A percentile compares a stretch with the other conserved stretches of the same genome.
phyloP scores from a whole-genome alignment of 164 flowering plant genomes.

The Stephania yunnanensis region DNA sequence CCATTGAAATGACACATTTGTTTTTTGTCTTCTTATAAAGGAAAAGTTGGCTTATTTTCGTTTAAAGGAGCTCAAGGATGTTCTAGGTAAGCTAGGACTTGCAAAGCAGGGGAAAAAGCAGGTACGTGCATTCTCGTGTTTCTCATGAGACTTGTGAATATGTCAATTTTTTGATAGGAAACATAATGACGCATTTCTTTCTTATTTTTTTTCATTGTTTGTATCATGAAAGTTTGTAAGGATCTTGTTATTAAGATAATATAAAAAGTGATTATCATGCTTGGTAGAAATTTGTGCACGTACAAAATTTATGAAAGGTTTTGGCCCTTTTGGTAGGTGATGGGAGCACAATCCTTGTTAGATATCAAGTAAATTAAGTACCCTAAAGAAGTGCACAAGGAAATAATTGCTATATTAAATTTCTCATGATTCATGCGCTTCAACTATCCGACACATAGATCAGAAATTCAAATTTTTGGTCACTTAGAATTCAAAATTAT shows the following conservation, averaged over 20 bases:
- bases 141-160: not conserved
- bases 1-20: slow-evolving; percentile 14
- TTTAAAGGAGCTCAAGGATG: slow-evolving; percentile 44
- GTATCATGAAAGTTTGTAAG: not conserved
- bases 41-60: slow-evolving; percentile 34
- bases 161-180: not conserved
- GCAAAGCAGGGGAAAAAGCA: slow-evolving; percentile 93
- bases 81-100: slow-evolving; percentile 54
- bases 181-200: not conserved
- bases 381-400: too few relatives aligned
- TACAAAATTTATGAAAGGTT: not conserved
- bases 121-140: slow-evolving; percentile 30
- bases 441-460: too few relatives aligned
- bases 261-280: not conserved
- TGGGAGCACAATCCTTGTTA: not conserved
- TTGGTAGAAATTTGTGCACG: not conserved
- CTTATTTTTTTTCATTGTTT: not conserved
- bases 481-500: too few relatives aligned
- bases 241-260: not conserved
- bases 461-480: too few relatives aligned
- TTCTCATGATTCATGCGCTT: too few relatives aligned
- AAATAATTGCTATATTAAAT: too few relatives aligned
- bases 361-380: not conserved
- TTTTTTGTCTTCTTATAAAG: slow-evolving; percentile 10
- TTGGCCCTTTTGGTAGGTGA: not conserved